A percentile compares a stretch with the other conserved stretches of the same genome.
phyloP scores from a whole-genome alignment of 2,329 filamentous ascomycete genomes.

The Thelonectria rubi region DNA sequence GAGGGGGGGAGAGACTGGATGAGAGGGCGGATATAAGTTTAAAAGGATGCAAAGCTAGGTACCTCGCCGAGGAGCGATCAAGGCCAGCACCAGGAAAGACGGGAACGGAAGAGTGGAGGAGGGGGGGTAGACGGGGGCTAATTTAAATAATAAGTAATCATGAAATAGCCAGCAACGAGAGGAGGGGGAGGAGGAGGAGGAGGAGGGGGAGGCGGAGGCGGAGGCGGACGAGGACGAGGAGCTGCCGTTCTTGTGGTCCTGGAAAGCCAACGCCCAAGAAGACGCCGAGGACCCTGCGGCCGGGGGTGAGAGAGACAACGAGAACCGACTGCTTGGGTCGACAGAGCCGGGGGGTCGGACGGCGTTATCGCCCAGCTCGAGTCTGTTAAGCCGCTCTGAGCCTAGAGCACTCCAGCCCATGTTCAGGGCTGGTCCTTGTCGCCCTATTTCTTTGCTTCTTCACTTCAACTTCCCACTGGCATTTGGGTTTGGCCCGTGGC shows the following conservation, averaged over 20 bases:
- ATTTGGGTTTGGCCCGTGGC: not conserved
- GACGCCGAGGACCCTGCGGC: too few relatives aligned
- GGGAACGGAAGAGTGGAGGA: conserved; percentile 18
- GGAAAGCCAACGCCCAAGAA: too few relatives aligned
- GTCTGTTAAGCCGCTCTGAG: conserved; percentile 33
- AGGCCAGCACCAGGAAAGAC: conserved; percentile 14
- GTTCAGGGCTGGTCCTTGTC: conserved; percentile 7
- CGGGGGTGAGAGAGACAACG: not conserved
- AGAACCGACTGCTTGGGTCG: conserved; percentile 43
- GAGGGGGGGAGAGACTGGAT: not conserved
- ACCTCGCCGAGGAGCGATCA: conserved; percentile 4
- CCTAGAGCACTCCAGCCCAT: conserved; percentile 17
- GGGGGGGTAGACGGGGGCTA: conserved; percentile 32
- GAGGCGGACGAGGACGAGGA: too few relatives aligned
- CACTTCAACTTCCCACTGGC: not conserved
- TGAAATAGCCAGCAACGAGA: not conserved
- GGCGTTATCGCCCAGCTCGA: conserved; percentile 23
- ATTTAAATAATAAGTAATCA: conserved; percentile 31
- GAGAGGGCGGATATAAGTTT: conserved; percentile 8
- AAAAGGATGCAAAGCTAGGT: not conserved
- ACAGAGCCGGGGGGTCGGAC: conserved; percentile 28
- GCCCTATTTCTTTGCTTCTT: not conserved
- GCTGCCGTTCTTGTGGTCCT: too few relatives aligned
- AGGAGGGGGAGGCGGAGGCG: too few relatives aligned
- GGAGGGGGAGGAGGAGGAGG: too few relatives aligned